Evolutionary conservation across 768 basidiomycete species (phyloP), one percentile per base, ranked within the genome.

Genomic region (Russula brevipes): DNA sequence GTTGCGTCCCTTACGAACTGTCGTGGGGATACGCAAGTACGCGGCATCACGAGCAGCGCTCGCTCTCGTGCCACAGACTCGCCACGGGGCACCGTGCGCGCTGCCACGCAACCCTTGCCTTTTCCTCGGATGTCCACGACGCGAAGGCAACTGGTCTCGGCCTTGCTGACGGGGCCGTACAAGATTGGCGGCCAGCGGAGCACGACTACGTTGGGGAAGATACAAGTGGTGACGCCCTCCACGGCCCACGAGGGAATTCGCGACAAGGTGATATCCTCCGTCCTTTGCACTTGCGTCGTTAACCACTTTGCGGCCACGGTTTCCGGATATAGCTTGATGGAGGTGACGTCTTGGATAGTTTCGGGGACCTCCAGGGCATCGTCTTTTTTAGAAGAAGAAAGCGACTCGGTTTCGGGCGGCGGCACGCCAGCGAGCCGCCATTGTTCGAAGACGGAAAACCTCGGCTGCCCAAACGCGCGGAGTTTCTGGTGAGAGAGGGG

Each of bases 21-120:
- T 35, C 5, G 10, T 33, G 58, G 50, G 41, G 12, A 8, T 10
- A 30, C 2, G 9, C 42, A 60, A 47, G 61, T 57, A 4, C 16
- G 51, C 46, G 51, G 54, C 60, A 59, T 42, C 6, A 79, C 60
- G 38, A 78, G 64, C 38, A 78, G 68, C 0, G 77, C 76, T 3
- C 77, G 73, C 54, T 80, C 77, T n/a, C 62, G 66, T 4, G 76
- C 64, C 53, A 79, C 72, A 17, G 74, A 61, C 11, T 78, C 75
- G 53, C 73, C 74, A 4, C 57, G 42, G 11, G 68, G 62, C 54
- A 78, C 67, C 10, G 69, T 58, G 24, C 64, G 64, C 2, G 69
- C 71, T 11, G 75, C 74, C 64, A 76, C 72, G 31, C 75, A 66
- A 6, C 76, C 77, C 11, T 62, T 38, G 0, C 77, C 77, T 44